Conservation (phyloP, 192 early-diverging fungal species). For the Chytriomyces confervae region DNA sequence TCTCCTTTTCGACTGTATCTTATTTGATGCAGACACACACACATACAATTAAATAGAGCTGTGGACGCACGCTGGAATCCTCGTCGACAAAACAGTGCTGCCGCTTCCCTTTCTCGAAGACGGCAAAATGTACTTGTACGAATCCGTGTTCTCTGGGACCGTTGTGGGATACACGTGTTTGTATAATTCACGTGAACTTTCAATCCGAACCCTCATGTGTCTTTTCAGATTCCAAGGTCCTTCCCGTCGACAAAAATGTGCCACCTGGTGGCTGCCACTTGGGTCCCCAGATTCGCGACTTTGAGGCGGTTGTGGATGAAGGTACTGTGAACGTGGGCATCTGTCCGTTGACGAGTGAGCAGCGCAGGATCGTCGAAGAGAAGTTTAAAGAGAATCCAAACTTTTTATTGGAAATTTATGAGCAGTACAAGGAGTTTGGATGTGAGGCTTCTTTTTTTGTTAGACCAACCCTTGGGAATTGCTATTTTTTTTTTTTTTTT, state of each 20-base stretch:
- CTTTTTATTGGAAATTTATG: slow-evolving; percentile 30
- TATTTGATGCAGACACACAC: neutral
- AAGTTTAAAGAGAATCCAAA: neutral
- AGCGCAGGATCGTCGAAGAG: slow-evolving; percentile 13
- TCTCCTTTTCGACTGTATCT: neutral
- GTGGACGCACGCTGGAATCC: slow-evolving; percentile 41
- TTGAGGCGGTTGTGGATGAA: slow-evolving; percentile 34
- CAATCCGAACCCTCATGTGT: neutral
- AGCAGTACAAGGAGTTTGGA: slow-evolving; percentile 33
- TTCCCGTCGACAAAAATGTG: slow-evolving; percentile 28
- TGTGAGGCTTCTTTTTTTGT: neutral
- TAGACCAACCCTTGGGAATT: neutral
- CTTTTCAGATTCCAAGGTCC: slow-evolving; percentile 25
- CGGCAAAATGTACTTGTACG: slow-evolving; percentile 41
- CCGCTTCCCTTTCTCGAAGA: slow-evolving; percentile 39
- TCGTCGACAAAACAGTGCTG: slow-evolving; percentile 41
- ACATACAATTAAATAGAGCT: slow-evolving; percentile 6
- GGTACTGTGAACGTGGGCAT: slow-evolving; percentile 36
- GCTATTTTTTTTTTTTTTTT: neutral
- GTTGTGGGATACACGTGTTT: slow-evolving; percentile 32
- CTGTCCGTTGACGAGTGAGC: neutral
- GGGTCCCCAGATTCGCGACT: slow-evolving; percentile 40
- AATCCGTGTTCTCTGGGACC: slow-evolving; percentile 38
- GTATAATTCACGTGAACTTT: neutral
- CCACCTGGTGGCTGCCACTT: slow-evolving; percentile 9